A percentile compares a stretch with the other conserved stretches of the same genome.
Evolutionary conservation across 495 filamentous ascomycete genomes (phyloP).

Genomic region (Penicillium pancosmium): DNA sequence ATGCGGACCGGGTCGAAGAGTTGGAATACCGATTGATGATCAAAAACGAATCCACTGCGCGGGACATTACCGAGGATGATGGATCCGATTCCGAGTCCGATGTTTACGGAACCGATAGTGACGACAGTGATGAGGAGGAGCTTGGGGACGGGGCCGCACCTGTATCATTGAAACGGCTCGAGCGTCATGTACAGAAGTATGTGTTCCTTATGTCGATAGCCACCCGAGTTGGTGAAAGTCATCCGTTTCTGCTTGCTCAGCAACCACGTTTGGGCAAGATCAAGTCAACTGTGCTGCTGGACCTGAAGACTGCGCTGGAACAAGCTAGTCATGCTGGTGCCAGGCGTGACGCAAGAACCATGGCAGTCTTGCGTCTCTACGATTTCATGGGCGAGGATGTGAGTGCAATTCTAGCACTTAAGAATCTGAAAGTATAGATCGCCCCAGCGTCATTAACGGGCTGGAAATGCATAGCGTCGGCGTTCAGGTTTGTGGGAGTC

Average conservation of each 20-base stretch:
- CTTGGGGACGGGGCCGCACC: conserved; percentile 45
- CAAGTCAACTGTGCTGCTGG: conserved; percentile 78
- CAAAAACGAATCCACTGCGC: conserved; percentile 23
- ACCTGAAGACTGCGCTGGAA: conserved; percentile 77
- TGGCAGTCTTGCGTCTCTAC: conserved; percentile 77
- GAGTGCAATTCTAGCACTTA: conserved; percentile 67
- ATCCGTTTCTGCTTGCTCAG: conserved; percentile 68
- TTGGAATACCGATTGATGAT: conserved; percentile 74
- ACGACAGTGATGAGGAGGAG: conserved; percentile 56
- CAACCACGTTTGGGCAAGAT: conserved; percentile 59
- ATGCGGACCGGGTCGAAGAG: conserved; percentile 69
- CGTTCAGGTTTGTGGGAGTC: conserved; percentile 33
- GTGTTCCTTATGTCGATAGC: conserved; percentile 55
- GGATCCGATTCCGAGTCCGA: conserved; percentile 43
- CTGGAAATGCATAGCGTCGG: conserved; percentile 47
- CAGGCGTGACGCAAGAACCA: conserved; percentile 56
- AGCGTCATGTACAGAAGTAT: conserved; percentile 60
- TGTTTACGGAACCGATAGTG: conserved; percentile 50
- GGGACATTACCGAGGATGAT: conserved; percentile 9
- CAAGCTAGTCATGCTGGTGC: conserved; percentile 62
- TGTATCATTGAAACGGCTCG: conserved; percentile 54
- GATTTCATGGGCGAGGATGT: conserved; percentile 71
- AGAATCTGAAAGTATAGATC: conserved; percentile 59
- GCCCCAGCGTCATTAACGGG: conserved; percentile 8
- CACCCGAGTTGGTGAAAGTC: conserved; percentile 54